Base-by-base conservation (phyloP, 192 early-diverging fungal genomes). In the Coemansia umbellata region DNA sequence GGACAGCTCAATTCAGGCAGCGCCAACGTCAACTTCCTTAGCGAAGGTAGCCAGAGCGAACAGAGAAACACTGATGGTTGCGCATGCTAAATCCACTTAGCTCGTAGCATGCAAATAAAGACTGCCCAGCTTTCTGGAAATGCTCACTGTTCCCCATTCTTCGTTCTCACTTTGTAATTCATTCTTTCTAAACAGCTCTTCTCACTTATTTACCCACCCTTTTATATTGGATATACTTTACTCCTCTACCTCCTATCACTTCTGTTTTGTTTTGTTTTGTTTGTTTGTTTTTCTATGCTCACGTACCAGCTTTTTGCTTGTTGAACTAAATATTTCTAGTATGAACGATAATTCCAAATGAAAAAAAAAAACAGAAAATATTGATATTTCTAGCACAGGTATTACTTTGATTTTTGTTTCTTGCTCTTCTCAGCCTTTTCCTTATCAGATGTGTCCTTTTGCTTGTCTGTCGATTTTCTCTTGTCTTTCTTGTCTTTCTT, bases 1-100 rank as follows among this genome's bases (percentile, higher is more conserved):
- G 62, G 62, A 6, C 70, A 74, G 55, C 66, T 79, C 31, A 79
- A 79, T 43, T 52, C 70, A 19, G 78, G 78, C 17, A 64, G 42
- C 37, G 78, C 69, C 50, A 74, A 69, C 24, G 66, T 71, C 39
- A 66, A 66, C 35, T 24, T 79, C 55, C 28, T 45, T 45, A 26
- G 43, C 43, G 68, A 70, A 2, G 61, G 60, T 22, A 57, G 64
- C 10, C 41, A 67, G 40, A 47, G 48, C 53, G 42, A 32, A 13
- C 53, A 31, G 53, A 28, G 39, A 19, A 55, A 43, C 18, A 39
- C 42, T 0, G 59, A 61, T 19, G 59, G 63, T 19, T 79, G 77
- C 18, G 70, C 77, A 0, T 79, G 77, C 66, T 79, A 52, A 66
- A 42, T 26, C n/a, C n/a, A n/a, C n/a, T n/a, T n/a, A n/a, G n/a